Conservation (phyloP, 176 grass and related monocot genomes). For the Oryza glaberrima region DNA sequence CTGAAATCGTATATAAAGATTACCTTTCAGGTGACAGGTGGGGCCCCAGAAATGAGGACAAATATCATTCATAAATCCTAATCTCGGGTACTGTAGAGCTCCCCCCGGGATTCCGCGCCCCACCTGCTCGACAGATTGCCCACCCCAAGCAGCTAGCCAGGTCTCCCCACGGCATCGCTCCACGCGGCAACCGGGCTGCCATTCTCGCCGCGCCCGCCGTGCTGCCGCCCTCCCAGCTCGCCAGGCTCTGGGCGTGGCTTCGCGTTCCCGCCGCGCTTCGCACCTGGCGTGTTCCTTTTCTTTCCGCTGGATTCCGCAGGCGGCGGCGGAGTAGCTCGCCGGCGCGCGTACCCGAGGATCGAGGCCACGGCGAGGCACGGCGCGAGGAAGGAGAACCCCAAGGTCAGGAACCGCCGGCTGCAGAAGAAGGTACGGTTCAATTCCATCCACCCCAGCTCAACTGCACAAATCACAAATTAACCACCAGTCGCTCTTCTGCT, state of each 20-base stretch:
- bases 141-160: too few species aligned
- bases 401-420: slow-evolving; percentile 73
- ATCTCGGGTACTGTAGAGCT: too few species aligned
- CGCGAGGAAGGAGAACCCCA: slow-evolving; percentile 70
- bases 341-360: slow-evolving; percentile 50
- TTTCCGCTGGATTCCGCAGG: background rate
- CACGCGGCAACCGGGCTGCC: background rate
- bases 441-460: too few species aligned
- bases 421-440: slow-evolving; percentile 69
- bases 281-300: too few species aligned
- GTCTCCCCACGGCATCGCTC: slow-evolving; percentile 37
- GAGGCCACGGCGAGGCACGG: slow-evolving; percentile 61
- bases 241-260: background rate
- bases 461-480: too few species aligned
- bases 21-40: background rate
- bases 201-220: background rate
- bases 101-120: background rate
- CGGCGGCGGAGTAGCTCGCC: background rate
- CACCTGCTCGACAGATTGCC: slow-evolving; percentile 58
- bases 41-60: background rate
- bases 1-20: background rate
- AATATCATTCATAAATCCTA: background rate
- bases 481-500: background rate
- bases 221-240: background rate
- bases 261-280: background rate